Conservation (phyloP, 306 rosid species). For the Leucaena leucocephala region DNA sequence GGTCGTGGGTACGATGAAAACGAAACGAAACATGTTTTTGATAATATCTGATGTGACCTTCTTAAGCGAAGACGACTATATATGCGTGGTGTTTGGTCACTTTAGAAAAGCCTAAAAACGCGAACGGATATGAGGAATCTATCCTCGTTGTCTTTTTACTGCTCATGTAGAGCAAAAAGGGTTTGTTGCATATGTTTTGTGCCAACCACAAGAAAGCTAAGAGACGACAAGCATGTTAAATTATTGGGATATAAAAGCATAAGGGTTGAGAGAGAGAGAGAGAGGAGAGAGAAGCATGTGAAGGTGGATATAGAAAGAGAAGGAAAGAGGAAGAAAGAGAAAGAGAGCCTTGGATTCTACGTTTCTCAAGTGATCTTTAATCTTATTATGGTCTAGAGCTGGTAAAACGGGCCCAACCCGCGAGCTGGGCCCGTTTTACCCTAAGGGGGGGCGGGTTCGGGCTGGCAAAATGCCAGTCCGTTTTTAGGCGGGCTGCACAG, state of each 20-base stretch:
- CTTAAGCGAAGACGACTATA: too few species aligned
- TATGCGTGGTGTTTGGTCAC: constrained; percentile 15
- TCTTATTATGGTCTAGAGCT: too few species aligned
- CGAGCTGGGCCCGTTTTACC: too few species aligned
- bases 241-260: constrained; percentile 37
- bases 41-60: too few species aligned
- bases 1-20: not conserved
- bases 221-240: constrained; percentile 32
- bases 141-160: too few species aligned
- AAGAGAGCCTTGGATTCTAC: constrained; percentile 60
- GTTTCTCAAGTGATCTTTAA: constrained; percentile 24
- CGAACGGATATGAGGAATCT: not conserved
- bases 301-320: not conserved
- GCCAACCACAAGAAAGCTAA: constrained; percentile 47
- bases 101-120: constrained; percentile 20
- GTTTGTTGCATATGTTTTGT: constrained; percentile 11
- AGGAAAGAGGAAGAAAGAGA: not conserved
- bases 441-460: too few species aligned
- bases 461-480: too few species aligned
- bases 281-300: constrained; percentile 36
- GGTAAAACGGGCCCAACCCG: too few species aligned
- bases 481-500: too few species aligned
- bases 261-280: not conserved
- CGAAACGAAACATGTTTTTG: constrained; percentile 7
- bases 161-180: constrained; percentile 13